Conservation (phyloP, 164 flowering plant species). For the Macadamia tetraphylla region DNA sequence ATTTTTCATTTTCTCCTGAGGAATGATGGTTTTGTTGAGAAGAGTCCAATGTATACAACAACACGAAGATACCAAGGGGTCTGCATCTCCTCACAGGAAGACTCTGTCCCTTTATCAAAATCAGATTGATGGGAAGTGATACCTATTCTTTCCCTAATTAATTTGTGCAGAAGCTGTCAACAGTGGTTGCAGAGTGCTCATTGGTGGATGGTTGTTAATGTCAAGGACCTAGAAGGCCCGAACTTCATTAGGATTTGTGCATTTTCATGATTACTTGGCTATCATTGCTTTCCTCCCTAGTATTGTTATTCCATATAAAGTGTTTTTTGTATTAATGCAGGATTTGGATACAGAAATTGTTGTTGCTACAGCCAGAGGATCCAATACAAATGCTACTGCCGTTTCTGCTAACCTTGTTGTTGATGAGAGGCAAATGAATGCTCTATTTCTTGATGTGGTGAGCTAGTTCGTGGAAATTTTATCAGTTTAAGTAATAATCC, state of each 20-base stretch:
- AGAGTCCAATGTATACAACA: too few relatives aligned
- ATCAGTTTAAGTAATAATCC: neutral
- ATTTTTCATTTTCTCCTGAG: too few relatives aligned
- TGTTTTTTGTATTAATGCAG: constrained; percentile 32
- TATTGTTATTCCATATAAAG: neutral
- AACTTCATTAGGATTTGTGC: neutral
- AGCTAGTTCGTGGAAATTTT: constrained; percentile 14
- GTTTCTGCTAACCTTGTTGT: constrained; percentile 70
- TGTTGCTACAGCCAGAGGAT: constrained; percentile 64
- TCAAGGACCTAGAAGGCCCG: neutral
- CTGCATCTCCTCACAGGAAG: too few relatives aligned
- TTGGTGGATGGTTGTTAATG: neutral
- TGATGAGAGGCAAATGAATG: constrained; percentile 96
- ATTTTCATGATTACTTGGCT: neutral
- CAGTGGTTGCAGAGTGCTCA: neutral
- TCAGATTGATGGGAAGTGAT: too few relatives aligned
- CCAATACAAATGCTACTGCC: constrained; percentile 53
- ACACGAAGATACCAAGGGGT: too few relatives aligned
- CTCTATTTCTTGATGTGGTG: constrained; percentile 92
- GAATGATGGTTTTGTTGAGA: too few relatives aligned
- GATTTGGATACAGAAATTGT: constrained; percentile 82
- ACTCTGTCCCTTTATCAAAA: too few relatives aligned
- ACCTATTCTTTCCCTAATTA: too few relatives aligned
- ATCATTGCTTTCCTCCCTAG: neutral
- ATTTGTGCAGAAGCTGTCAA: too few relatives aligned